Evolutionary conservation across 768 basidiomycete species (phyloP).

Genomic region (Amylocystis lapponica): DNA sequence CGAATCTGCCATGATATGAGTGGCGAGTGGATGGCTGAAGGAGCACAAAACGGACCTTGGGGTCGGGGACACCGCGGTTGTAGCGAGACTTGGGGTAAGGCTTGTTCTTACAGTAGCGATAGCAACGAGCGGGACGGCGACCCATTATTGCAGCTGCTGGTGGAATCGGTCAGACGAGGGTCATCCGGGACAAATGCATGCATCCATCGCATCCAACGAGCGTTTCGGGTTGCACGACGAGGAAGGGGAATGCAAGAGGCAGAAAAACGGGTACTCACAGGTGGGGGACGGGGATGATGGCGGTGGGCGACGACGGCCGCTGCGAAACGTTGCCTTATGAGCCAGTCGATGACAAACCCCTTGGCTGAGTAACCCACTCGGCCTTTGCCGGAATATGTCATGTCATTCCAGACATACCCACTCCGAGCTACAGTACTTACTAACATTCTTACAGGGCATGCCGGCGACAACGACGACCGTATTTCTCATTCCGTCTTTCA

Average conservation of each 20-base stretch:
- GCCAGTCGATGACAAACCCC: constrained; percentile 17
- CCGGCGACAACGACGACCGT: background rate
- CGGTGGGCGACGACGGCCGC: constrained; percentile 6
- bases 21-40: background rate
- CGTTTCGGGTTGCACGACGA: constrained; percentile 4
- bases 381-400: no score
- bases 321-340: constrained; percentile 14
- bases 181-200: constrained; percentile 12
- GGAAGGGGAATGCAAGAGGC: constrained; percentile 7
- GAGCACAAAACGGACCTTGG: constrained; percentile 54
- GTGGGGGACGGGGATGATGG: constrained; percentile 7
- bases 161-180: constrained; percentile 5
- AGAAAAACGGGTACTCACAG: constrained; percentile 9
- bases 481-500: background rate
- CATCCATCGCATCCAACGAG: constrained; percentile 18
- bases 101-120: constrained; percentile 99
- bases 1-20: constrained; percentile 67
- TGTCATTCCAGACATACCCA: background rate
- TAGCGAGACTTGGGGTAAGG: constrained; percentile 93
- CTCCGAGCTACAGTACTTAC: background rate
- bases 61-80: constrained; percentile 97
- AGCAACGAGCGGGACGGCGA: constrained; percentile 96
- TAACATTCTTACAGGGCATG: background rate
- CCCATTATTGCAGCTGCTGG: constrained; percentile 56
- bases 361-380: constrained; percentile 18